Conservation (phyloP, 2,329 filamentous ascomycete genomes). For the Aspergillus tubingensis region DNA sequence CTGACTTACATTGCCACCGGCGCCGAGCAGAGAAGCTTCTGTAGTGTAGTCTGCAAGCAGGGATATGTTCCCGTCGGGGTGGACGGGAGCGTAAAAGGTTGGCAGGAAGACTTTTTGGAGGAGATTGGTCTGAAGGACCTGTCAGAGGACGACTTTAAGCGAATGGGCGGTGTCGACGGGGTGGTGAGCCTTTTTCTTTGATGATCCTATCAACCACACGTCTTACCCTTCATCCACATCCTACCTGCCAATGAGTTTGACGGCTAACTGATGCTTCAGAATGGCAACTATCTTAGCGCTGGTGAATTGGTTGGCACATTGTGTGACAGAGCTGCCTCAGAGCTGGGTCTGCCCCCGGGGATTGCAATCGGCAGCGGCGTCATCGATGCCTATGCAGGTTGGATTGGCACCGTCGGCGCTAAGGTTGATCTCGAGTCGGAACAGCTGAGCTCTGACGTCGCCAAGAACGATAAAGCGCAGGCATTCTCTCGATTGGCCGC, state of each 20-base stretch:
- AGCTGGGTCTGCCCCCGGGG: conserved; percentile 81
- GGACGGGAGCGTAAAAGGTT: conserved; percentile 94
- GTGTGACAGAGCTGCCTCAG: conserved; percentile 76
- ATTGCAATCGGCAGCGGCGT: conserved; percentile 95
- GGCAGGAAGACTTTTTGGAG: conserved; percentile 92
- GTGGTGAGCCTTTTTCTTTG: conserved; percentile 67
- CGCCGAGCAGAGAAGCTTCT: conserved; percentile 88
- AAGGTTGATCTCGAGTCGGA: conserved; percentile 76
- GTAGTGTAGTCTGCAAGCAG: conserved; percentile 96
- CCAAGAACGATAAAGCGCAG: conserved; percentile 84
- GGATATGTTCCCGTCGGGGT: conserved; percentile 96
- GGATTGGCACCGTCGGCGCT: conserved; percentile 98
- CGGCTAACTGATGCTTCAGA: conserved; percentile 57
- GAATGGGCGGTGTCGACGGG: conserved; percentile 91
- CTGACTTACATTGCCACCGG: conserved; percentile 93
- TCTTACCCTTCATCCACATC: background rate
- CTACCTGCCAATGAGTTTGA: background rate
- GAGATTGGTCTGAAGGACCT: conserved; percentile 86
- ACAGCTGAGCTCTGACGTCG: conserved; percentile 65
- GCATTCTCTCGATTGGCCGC: conserved; percentile 91
- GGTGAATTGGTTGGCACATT: conserved; percentile 86
- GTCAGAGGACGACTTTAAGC: conserved; percentile 81
- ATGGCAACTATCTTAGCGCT: conserved; percentile 85
- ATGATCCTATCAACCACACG: conserved; percentile 3
- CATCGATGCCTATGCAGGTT: conserved; percentile 97